Base-by-base conservation (phyloP, 768 basidiomycete species). In the Lactarius psammicola region DNA sequence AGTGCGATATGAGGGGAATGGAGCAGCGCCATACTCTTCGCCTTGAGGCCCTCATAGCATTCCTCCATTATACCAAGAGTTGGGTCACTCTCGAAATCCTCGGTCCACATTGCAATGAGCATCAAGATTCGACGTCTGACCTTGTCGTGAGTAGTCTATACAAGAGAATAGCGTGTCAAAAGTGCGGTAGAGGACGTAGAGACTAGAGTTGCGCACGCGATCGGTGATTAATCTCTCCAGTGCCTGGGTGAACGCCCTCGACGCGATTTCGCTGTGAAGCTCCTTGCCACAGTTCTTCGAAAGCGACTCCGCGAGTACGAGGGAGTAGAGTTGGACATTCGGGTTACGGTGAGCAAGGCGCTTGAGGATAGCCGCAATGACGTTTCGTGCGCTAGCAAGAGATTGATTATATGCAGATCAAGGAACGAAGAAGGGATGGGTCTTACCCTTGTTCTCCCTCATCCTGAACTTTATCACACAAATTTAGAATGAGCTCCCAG, bases 401-500 rank as follows among this genome's bases (percentile, higher is more conserved):
- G 36, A 30, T 59, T 63, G 20, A 34, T 38, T 56, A 57, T 64
- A 33, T 63, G 62, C 42, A 51, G 38, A 60, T 44, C 36, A 61
- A 53, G 60, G 38, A 30, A 62, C 62, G 10, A 23, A 62, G 38
- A 51, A 8, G 30, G 44, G 10, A 46, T 4, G 60, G n/a, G 18
- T 76, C 85, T 68, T 63, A 95, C 95, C 95, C 95, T 56, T 83
- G 77, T 73, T 89, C 86, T 2, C 92, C 90, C 69, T 99, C 96
- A 15, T 95, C 94, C 34, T 83, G 81, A 7, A 99, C 95, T 77
- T 97, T 97, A 80, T 99, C 97, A 71, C 95, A 97, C n/a, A 98
- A 77, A 71, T 91, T 94, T 57, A 98, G 74, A 68, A 95, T 93
- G 65, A 94, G 80, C 74, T 95, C 95, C 97, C 97, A 99, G 76